phyloP scores from a whole-genome alignment of 176 grass and related monocot genomes.

The Cenchrus fungigraminus region DNA sequence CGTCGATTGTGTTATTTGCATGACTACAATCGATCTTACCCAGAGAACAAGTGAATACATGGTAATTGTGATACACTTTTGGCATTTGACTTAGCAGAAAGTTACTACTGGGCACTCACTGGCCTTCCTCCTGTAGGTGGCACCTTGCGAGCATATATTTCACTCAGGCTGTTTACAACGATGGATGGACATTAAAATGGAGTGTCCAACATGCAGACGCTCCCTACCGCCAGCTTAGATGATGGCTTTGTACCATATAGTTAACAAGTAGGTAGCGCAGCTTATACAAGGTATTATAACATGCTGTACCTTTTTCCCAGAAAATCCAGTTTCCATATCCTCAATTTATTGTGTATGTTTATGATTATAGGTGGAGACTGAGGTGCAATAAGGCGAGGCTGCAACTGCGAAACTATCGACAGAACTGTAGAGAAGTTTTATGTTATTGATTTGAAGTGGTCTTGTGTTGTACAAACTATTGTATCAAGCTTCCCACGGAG shows the following conservation, averaged over 20 bases:
- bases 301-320: background rate
- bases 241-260: slow-evolving; percentile 60
- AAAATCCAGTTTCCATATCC: background rate
- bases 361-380: slow-evolving; percentile 39
- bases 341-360: background rate
- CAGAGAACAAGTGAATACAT: slow-evolving; percentile 88
- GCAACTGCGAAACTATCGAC: background rate
- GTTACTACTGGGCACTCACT: background rate
- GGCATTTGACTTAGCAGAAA: background rate
- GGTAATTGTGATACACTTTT: slow-evolving; percentile 63
- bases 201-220: slow-evolving; percentile 95
- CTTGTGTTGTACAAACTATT: slow-evolving; percentile 50
- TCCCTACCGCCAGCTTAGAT: slow-evolving; percentile 80
- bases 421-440: slow-evolving; percentile 38
- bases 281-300: slow-evolving; percentile 54
- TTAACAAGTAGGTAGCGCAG: slow-evolving; percentile 54
- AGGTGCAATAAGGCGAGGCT: slow-evolving; percentile 48
- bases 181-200: slow-evolving; percentile 99
- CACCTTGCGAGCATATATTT: slow-evolving; percentile 98
- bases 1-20: slow-evolving; percentile 91
- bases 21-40: slow-evolving; percentile 83
- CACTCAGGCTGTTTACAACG: slow-evolving; percentile 97
- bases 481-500: slow-evolving; percentile 27
- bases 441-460: slow-evolving; percentile 35
- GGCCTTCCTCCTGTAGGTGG: slow-evolving; percentile 60